A percentile compares a stretch with the other conserved stretches of the same genome.
These are phyloP conservation scores for Sporothrix brasiliensis DNA, from an alignment of 2,329 filamentous ascomycete species.

Conservation along the genomic window DNA sequence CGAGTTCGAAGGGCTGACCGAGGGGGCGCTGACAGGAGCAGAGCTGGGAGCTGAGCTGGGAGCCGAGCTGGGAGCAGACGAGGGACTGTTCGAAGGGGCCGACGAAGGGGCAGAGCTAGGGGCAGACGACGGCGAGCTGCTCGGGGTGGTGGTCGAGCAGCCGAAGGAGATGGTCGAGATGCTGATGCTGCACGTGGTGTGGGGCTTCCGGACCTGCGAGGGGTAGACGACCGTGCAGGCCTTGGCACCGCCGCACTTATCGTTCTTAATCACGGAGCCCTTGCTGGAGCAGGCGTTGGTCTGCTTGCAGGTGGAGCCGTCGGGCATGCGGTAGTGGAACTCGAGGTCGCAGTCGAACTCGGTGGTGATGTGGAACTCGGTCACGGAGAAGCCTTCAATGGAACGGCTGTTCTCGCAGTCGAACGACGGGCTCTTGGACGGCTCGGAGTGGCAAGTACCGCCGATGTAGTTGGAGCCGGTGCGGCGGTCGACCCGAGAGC, in stretches of 20 bases:
- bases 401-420: constrained; percentile 50
- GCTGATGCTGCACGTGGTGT: constrained; percentile 68
- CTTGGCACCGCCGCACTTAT: constrained; percentile 88
- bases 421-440: constrained; percentile 60
- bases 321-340: constrained; percentile 85
- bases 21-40: constrained; percentile 23
- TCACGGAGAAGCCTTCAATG: constrained; percentile 71
- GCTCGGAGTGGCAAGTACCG: constrained; percentile 54
- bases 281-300: constrained; percentile 66
- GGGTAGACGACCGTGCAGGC: constrained; percentile 73
- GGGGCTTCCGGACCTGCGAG: constrained; percentile 59
- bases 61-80: constrained; percentile 30
- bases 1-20: background rate
- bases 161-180: constrained; percentile 76
- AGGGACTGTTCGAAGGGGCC: background rate
- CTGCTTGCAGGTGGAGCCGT: constrained; percentile 81
- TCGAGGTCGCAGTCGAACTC: constrained; percentile 78
- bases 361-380: constrained; percentile 70
- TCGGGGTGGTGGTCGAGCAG: constrained; percentile 53
- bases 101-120: background rate
- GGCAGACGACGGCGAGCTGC: background rate
- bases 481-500: constrained; percentile 58
- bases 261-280: constrained; percentile 75
- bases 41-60: constrained; percentile 34
- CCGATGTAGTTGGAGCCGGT: constrained; percentile 61